Evolutionary conservation across 75 land plant genomes (phyloP), one percentile per base, ranked within the genome.

Genomic region (Azolla pinnata): DNA sequence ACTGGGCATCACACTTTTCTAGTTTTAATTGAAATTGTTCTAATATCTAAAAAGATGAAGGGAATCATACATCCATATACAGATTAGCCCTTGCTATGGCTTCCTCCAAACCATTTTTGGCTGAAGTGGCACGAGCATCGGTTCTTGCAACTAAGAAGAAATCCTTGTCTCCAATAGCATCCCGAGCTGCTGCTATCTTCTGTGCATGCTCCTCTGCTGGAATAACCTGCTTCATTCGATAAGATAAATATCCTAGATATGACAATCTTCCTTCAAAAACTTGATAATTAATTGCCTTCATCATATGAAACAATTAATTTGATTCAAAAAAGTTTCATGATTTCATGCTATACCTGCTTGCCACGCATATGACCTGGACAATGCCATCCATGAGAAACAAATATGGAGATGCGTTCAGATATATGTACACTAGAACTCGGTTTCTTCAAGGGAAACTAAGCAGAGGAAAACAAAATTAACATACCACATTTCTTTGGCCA

Each of bases 361-460:
- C 76, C 76, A 2, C 76, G 71, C 76, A 73, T 73, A 57, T 73
- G 76, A 0, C 76, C 76, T 73, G n/a, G n/a, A n/a, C n/a, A n/a
- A n/a, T n/a, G n/a, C n/a, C n/a, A n/a, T n/a, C n/a, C n/a, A n/a
- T n/a, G n/a, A n/a, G n/a, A n/a, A n/a, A n/a, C n/a, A n/a, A n/a
- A n/a, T n/a, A n/a, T n/a, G n/a, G n/a, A n/a, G n/a, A n/a, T n/a
- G n/a, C n/a, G n/a, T n/a, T n/a, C n/a, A n/a, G n/a, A n/a, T n/a
- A n/a, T n/a, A n/a, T n/a, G n/a, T n/a, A n/a, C n/a, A n/a, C 31
- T 18, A 54, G 56, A 54, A 27, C 31, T 27, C 7, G 28, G 30
- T 54, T 54, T 27, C 28, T 27, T 14, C 14, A n/a, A 34, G 1
- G 25, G 32, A 57, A 31, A 57, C 17, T 25, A 32, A 14, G 5